Evolutionary conservation across 305 asterid species (phyloP), one percentile per base, ranked within the genome.

Genomic region (Lippia alba): DNA sequence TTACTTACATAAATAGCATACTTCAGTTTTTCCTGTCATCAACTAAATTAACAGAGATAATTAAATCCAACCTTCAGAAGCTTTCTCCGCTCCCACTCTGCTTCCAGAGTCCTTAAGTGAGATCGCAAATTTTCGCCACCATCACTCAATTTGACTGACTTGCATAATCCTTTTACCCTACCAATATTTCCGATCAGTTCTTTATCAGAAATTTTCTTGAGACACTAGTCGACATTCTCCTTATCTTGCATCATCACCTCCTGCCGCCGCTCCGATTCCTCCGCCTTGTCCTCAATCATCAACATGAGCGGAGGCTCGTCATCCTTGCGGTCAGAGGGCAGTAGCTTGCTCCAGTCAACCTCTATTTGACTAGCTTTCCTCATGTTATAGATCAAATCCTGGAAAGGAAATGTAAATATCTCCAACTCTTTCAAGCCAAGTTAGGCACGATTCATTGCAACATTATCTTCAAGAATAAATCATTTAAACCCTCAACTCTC

Each of bases 71-170:
- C 97, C 96, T 84, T 73, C 12, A 53, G 72, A 44, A 8, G 74
- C 10, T 18, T 51, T 69, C 88, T 74, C 36, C 81, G 69, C 77
- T 74, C 71, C 39, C 61, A 15, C 79, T 91, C 96, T 44, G 64
- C 83, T 80, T 79, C 86, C 1, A 12, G 14, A 34, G 5, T 70
- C 73, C 36, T 55, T 51, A 86, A n/a, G 12, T 0, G 10, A 14
- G 6, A 15, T 57, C 40, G 71, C 20, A 79, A 20, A 79, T 84
- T 87, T 12, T n/a, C 81, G n/a, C 97, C 97, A 11, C 83, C 82
- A 44, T 91, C 94, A 0, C 17, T 1, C 78, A 85, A 79, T 2
- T 0, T 71, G 58, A 10, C 61, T 4, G 4, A 3, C 0, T n/a
- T 0, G 1, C 64, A 66, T 48, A 7, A 10, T 2, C 0, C 5